phyloP scores from a whole-genome alignment of 1,284 basidiomycete genomes.

The Moniliella sp. region DNA sequence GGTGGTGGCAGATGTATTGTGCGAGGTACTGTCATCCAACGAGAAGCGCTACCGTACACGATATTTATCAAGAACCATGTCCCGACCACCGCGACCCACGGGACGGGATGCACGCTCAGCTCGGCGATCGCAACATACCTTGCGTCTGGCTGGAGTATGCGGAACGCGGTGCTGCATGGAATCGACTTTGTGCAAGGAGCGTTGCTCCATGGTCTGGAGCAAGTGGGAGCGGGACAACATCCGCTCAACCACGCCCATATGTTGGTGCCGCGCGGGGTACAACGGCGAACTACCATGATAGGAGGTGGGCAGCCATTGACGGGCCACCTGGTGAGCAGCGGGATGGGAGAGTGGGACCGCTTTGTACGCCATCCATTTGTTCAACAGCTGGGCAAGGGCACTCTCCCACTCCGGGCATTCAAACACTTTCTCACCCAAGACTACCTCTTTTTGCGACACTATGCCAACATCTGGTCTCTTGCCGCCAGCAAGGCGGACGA shows the following conservation, averaged over 20 bases:
- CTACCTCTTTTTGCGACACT: slow-evolving; percentile 39
- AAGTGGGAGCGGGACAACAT: slow-evolving; percentile 54
- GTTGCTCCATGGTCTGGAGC: slow-evolving; percentile 48
- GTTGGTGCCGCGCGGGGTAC: slow-evolving; percentile 40
- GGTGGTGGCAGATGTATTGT: slow-evolving; percentile 42
- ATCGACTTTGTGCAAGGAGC: slow-evolving; percentile 54
- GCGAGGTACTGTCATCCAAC: slow-evolving; percentile 25
- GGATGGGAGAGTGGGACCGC: slow-evolving; percentile 12
- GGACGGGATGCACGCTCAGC: slow-evolving; percentile 76
- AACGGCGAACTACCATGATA: slow-evolving; percentile 43
- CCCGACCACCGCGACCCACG: slow-evolving; percentile 42
- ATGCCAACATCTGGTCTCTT: slow-evolving; percentile 41
- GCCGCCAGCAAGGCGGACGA: slow-evolving; percentile 54
- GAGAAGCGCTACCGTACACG: slow-evolving; percentile 1
- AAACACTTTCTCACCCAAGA: slow-evolving; percentile 58
- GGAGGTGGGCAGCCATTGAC: background rate
- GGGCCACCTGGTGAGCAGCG: background rate
- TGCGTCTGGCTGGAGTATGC: slow-evolving; percentile 43
- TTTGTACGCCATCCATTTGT: slow-evolving; percentile 57
- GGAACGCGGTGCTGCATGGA: slow-evolving; percentile 44
- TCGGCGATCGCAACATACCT: slow-evolving; percentile 56
- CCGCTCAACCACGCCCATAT: slow-evolving; percentile 69
- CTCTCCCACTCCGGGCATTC: slow-evolving; percentile 47
- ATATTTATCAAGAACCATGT: slow-evolving; percentile 18
- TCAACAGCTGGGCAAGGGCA: slow-evolving; percentile 49